Conservation (phyloP, 2,329 filamentous ascomycete genomes). For the Neodidymelliopsis sp. region DNA sequence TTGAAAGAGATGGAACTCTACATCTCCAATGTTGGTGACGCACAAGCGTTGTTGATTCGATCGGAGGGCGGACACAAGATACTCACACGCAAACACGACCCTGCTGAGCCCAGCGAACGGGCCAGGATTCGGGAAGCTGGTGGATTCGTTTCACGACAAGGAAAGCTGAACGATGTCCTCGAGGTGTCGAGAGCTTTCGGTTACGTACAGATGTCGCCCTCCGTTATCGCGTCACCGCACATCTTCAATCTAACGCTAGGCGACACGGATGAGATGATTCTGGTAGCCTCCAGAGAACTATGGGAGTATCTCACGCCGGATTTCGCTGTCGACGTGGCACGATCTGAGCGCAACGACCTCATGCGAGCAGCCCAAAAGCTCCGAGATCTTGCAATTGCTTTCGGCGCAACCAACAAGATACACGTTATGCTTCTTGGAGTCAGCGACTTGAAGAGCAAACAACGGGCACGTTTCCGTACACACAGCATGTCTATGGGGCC, state of each 20-base stretch:
- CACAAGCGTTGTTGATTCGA: slow-evolving; percentile 92
- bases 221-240: slow-evolving; percentile 89
- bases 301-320: slow-evolving; percentile 95
- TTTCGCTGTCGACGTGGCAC: slow-evolving; percentile 88
- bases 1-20: slow-evolving; percentile 89
- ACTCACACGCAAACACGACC: slow-evolving; percentile 91
- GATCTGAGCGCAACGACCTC: slow-evolving; percentile 84
- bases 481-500: slow-evolving; percentile 87
- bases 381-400: slow-evolving; percentile 92
- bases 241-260: slow-evolving; percentile 79
- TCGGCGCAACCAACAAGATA: slow-evolving; percentile 91
- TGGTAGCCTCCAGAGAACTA: slow-evolving; percentile 89
- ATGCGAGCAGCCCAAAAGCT: slow-evolving; percentile 97
- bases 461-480: slow-evolving; percentile 76
- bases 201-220: slow-evolving; percentile 89
- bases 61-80: slow-evolving; percentile 84
- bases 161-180: slow-evolving; percentile 88
- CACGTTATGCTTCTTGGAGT: slow-evolving; percentile 99
- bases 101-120: slow-evolving; percentile 82
- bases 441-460: slow-evolving; percentile 85
- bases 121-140: slow-evolving; percentile 92
- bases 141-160: slow-evolving; percentile 93
- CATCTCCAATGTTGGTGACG: slow-evolving; percentile 94
- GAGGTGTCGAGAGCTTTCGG: slow-evolving; percentile 95
- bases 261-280: slow-evolving; percentile 90